phyloP scores from a whole-genome alignment of 495 filamentous ascomycete species.

The Aspergillus asperescens region DNA sequence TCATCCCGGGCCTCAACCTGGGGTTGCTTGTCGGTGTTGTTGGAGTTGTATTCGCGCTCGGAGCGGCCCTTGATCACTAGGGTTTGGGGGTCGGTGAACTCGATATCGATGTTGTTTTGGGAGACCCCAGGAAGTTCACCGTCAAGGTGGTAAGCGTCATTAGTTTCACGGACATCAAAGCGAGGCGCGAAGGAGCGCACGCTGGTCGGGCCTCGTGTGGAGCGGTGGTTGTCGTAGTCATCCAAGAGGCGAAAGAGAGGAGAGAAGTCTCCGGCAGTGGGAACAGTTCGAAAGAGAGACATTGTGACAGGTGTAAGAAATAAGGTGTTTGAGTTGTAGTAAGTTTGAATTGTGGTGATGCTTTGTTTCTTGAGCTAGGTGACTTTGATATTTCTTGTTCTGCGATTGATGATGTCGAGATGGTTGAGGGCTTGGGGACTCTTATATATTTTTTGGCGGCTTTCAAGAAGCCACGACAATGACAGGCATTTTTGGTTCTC shows the following conservation, averaged over 20 bases:
- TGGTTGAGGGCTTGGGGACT: constrained; percentile 3
- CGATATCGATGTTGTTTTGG: constrained; percentile 73
- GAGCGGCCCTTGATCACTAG: constrained; percentile 68
- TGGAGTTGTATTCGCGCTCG: constrained; percentile 39
- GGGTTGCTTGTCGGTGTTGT: constrained; percentile 37
- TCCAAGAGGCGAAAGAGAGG: constrained; percentile 46
- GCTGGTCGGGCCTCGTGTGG: constrained; percentile 16
- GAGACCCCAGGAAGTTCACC: constrained; percentile 84
- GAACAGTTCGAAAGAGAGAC: constrained; percentile 38
- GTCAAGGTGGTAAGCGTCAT: constrained; percentile 71
- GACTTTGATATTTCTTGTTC: constrained; percentile 1
- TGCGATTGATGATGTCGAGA: constrained; percentile 8
- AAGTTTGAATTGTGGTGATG: constrained; percentile 2
- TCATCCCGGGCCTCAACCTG: constrained; percentile 15
- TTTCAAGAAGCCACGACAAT: constrained; percentile 13
- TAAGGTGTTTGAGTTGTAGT: constrained; percentile 3
- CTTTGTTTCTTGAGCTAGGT: neutral
- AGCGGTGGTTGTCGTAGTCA: constrained; percentile 42
- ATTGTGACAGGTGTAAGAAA: constrained; percentile 22
- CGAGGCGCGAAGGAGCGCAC: constrained; percentile 58
- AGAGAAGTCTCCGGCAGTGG: constrained; percentile 32
- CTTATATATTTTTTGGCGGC: constrained; percentile 13
- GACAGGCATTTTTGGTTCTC: neutral
- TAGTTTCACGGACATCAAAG: constrained; percentile 77
- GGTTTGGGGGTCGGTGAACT: constrained; percentile 79